Conservation (phyloP, 2,329 filamentous ascomycete genomes). For the Thielaviopsis populi region DNA sequence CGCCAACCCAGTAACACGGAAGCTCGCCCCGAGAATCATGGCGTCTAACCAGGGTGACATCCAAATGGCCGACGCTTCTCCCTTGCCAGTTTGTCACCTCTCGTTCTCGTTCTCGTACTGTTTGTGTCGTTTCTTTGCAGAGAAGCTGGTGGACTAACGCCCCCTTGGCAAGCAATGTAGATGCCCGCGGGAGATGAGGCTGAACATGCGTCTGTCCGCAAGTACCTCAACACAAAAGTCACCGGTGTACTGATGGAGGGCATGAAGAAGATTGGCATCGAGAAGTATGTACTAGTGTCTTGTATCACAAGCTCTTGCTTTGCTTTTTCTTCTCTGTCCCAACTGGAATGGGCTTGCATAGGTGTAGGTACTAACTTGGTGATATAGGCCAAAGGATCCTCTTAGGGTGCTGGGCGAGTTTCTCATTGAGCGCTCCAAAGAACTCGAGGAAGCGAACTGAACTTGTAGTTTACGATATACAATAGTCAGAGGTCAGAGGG, state of each 20-base stretch:
- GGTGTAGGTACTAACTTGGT: neutral
- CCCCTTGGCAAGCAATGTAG: conserved; percentile 24
- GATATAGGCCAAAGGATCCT: conserved; percentile 46
- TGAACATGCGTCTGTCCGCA: conserved; percentile 52
- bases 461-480: neutral
- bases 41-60: conserved; percentile 9
- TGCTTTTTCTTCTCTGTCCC: neutral
- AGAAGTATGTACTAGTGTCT: conserved; percentile 41
- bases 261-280: conserved; percentile 57
- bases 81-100: conserved; percentile 2
- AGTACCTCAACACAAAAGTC: conserved; percentile 58
- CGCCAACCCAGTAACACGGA: neutral
- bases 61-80: conserved; percentile 14
- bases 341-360: neutral
- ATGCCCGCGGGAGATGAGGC: conserved; percentile 32
- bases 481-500: no score
- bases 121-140: neutral
- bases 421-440: conserved; percentile 50
- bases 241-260: conserved; percentile 55
- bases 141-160: conserved; percentile 1
- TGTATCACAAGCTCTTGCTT: neutral
- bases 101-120: neutral
- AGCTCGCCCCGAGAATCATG: neutral
- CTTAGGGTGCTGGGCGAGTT: conserved; percentile 56
- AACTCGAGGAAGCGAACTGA: conserved; percentile 35